Base-by-base conservation (phyloP, 176 grass and related monocot species). In the Triticum timopheevii region DNA sequence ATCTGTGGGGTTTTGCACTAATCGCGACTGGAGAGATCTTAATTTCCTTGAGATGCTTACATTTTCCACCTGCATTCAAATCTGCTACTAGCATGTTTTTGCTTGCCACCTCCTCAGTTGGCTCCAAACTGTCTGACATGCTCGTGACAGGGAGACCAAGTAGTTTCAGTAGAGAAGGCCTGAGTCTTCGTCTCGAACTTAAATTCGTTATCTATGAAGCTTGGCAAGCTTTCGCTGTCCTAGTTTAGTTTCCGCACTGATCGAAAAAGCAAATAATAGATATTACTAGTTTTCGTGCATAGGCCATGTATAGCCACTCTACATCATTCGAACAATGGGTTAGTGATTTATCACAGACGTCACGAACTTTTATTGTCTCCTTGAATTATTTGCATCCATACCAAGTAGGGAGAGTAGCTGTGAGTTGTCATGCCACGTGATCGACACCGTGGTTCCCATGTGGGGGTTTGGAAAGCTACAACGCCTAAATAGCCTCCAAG, bases 11-110 rank as follows among this genome's bases (percentile, higher is more conserved):
- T 23, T 65, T 39, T 47, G 27, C 5, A 23, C 50, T 80, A 50
- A 64, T 79, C 17, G 6, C 36, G 47, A 4, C 39, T 71, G 19
- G 13, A 15, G 35, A 15, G 65, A 65, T 79, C 62, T 64, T 65
- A 82, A 20, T 77, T 35, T 3, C 20, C 1, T 34, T 78, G 82
- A 65, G 54, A 77, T 61, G 50, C 75, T 49, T 85, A 24, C 77
- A 71, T 77, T 90, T 62, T 78, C 10, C 23, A 25, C 65, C 76
- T 23, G 7, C 69, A 70, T 64, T 70, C 9, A 24, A 11, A 13
- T 35, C 10, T 8, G 12, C 75, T 76, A 13, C 50, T 54, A 7
- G 0, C 62, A 71, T 82, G 2, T 28, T 77, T 82, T 44, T 61
- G 73, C 70, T 40, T 66, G 23, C 19, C 71, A 71, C 38, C 42